Percentiles rank a stretch among this genome's conserved stretches.
These are phyloP conservation scores for Glutinoglossum americanum DNA, from an alignment of 495 filamentous ascomycete genomes.

Conservation along the genomic window DNA sequence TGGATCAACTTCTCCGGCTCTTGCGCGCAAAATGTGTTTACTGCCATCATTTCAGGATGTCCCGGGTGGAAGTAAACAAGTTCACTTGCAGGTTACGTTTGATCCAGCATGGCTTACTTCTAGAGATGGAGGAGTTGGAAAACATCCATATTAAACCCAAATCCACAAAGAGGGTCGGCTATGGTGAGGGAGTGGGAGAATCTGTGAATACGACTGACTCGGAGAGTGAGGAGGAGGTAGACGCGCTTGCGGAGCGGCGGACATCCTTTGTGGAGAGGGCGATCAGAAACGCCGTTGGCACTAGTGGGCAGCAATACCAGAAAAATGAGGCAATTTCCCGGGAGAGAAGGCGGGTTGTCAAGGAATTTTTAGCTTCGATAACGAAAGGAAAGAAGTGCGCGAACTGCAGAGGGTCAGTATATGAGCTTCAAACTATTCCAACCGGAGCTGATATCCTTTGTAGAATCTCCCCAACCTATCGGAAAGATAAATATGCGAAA, in stretches of 20 bases:
- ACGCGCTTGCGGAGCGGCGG: slow-evolving; percentile 37
- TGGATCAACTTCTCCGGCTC: slow-evolving; percentile 71
- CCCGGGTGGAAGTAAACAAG: slow-evolving; percentile 46
- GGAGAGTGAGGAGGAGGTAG: slow-evolving; percentile 30
- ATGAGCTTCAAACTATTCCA: not conserved
- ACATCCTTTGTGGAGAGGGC: slow-evolving; percentile 46
- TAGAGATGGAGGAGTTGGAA: slow-evolving; percentile 48
- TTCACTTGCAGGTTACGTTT: slow-evolving; percentile 72
- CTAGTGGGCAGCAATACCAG: slow-evolving; percentile 26
- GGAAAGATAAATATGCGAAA: slow-evolving; percentile 73
- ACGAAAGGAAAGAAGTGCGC: slow-evolving; percentile 40
- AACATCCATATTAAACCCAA: slow-evolving; percentile 22
- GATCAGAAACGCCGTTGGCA: slow-evolving; percentile 29
- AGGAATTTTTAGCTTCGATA: slow-evolving; percentile 57
- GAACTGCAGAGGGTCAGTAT: slow-evolving; percentile 43
- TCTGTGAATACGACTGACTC: slow-evolving; percentile 23
- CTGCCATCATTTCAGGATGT: slow-evolving; percentile 63
- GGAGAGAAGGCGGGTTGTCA: slow-evolving; percentile 49
- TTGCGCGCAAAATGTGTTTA: slow-evolving; percentile 74
- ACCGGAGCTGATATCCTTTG: slow-evolving; percentile 6
- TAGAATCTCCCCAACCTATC: slow-evolving; percentile 52
- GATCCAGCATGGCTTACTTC: slow-evolving; percentile 62
- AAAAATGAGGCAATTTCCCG: slow-evolving; percentile 70
- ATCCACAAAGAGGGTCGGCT: slow-evolving; percentile 12
- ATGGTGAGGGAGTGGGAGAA: slow-evolving; percentile 7